Conservation (phyloP, 129 eudicot species). For the Scalesia atractyloides region DNA sequence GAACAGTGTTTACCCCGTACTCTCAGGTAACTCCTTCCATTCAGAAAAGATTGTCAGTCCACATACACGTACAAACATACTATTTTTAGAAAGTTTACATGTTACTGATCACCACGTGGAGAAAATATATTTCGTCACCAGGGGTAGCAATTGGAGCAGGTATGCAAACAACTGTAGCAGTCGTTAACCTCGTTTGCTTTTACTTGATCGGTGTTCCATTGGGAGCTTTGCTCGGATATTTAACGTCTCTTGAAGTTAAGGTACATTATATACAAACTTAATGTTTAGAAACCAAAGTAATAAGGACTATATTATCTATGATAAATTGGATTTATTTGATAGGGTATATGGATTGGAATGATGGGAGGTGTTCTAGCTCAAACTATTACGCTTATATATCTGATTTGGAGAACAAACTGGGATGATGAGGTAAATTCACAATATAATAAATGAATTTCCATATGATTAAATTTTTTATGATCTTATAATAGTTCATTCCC, state of each 20-base stretch:
- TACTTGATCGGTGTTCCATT: too few species aligned
- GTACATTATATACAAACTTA: too few species aligned
- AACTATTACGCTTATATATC: constrained; percentile 42
- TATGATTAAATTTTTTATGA: neutral
- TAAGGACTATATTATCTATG: too few species aligned
- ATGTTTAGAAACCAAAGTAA: neutral
- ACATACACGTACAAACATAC: neutral
- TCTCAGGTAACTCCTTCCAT: too few species aligned
- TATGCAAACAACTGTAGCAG: constrained; percentile 54
- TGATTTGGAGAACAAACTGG: constrained; percentile 67
- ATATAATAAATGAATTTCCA: neutral
- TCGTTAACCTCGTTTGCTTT: constrained; percentile 36
- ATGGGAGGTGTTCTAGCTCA: constrained; percentile 49
- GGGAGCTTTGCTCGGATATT: too few species aligned
- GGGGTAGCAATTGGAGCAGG: constrained; percentile 79
- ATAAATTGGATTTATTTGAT: neutral
- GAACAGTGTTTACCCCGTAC: too few species aligned
- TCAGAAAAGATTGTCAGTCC: neutral
- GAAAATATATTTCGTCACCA: neutral
- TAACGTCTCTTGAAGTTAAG: too few species aligned
- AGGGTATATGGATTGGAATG: constrained; percentile 88
- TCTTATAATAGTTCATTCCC: neutral
- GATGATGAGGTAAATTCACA: constrained; percentile 42
- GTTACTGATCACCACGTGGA: neutral
- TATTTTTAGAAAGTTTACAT: neutral